Evolutionary conservation across 2,329 filamentous ascomycete species (phyloP), one percentile per base, ranked within the genome.

Genomic region (Ophiocordyceps robertsii): DNA sequence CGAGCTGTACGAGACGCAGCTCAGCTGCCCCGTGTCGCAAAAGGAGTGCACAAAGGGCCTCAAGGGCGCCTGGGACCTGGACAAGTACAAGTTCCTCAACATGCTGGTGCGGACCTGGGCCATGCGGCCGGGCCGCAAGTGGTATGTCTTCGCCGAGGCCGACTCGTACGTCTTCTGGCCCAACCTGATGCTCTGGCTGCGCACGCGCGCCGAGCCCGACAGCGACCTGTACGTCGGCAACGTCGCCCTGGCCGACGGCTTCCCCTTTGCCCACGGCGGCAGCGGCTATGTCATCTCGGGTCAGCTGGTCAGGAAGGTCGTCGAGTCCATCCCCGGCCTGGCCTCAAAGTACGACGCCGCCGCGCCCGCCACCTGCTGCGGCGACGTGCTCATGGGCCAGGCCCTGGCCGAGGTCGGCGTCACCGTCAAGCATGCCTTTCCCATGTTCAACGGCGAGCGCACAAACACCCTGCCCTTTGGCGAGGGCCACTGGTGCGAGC

Each of bases 51-150:
- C 53, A 1, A 43, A 44, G 9, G 51, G 51, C 7, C 53, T 58
- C 48, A 46, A 50, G 43, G 62, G 56, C 36, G 64, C 62, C 11
- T 77, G 73, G 72, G 64, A 64, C 40, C 57, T 79, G 47, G 75
- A 79, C 56, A 77, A 76, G 59, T 78, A 75, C 61, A 79, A 78
- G 56, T 75, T 75, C 52, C 56, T 77, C 39, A 72, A 73, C 48
- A 76, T 77, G 62, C 62, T 76, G 37, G 63, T 73, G 51, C 67
- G 73, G 44, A 66, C 73, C 2, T 77, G 72, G 65, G 60, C 63
- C 37, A 63, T 71, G 63, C 67, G 71, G 3, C 73, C 73, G 3
- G 56, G 65, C 35, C 63, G 56, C 38, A 68, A 75, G 43, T 79
- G 74, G 73, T 79, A 76, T 50, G 65, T 78, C 42, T 77, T 77